These are phyloP conservation scores for Trapa bicornis DNA, from an alignment of 345 rosid genomes.

Conservation along the genomic window DNA sequence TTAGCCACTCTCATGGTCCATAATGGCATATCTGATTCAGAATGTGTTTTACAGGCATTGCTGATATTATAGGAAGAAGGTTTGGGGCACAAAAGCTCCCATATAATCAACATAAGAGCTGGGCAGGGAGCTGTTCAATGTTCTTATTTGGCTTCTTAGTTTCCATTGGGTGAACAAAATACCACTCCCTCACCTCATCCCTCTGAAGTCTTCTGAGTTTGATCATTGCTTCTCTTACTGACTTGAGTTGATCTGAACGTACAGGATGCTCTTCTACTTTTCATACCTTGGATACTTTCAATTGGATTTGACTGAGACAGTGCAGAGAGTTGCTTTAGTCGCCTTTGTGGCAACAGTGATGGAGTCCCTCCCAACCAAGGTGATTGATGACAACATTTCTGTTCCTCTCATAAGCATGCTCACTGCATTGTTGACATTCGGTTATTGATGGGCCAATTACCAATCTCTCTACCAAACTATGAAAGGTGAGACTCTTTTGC, in stretches of 20 bases:
- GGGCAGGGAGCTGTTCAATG: conserved; percentile 85
- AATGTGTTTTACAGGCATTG: conserved; percentile 38
- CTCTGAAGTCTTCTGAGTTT: neutral
- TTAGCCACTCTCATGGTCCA: neutral
- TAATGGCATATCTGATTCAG: neutral
- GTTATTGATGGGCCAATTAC: conserved; percentile 18
- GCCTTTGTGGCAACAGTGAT: conserved; percentile 57
- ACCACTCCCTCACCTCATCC: neutral
- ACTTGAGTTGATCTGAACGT: neutral
- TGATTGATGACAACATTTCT: conserved; percentile 63
- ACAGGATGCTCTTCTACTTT: conserved; percentile 62
- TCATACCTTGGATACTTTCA: conserved; percentile 54
- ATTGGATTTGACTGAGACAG: conserved; percentile 39
- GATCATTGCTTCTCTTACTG: neutral
- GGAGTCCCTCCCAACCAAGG: conserved; percentile 60
- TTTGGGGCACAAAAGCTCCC: conserved; percentile 71
- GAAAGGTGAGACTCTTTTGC: neutral
- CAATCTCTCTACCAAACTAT: neutral
- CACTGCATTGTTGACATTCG: conserved; percentile 39
- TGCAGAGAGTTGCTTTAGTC: conserved; percentile 38
- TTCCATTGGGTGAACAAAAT: conserved; percentile 39
- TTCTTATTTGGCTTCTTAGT: conserved; percentile 52
- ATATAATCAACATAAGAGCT: conserved; percentile 61
- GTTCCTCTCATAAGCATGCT: conserved; percentile 65
- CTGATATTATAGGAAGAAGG: conserved; percentile 78